Evolutionary conservation across 106 monocot genomes (phyloP).

Genomic region (Dendrobium officinale): DNA sequence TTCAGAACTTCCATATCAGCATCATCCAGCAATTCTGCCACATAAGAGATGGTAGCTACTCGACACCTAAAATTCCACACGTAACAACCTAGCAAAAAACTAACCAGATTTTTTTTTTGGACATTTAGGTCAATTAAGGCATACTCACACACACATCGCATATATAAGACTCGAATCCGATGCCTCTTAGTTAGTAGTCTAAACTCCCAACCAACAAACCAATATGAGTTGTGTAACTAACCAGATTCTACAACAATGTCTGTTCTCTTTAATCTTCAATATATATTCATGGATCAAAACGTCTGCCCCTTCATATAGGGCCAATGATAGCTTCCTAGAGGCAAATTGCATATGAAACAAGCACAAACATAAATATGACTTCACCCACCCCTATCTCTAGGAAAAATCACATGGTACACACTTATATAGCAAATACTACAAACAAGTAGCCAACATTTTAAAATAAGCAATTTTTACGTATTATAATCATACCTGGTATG

Average conservation of each 20-base stretch:
- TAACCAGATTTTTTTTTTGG: no score
- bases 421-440: neutral
- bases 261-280: neutral
- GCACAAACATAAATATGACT: neutral
- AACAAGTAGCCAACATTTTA: neutral
- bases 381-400: neutral
- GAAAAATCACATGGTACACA: neutral
- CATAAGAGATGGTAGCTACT: no score
- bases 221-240: no score
- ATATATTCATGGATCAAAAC: neutral
- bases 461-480: neutral
- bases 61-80: no score
- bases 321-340: neutral
- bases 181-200: no score
- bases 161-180: no score
- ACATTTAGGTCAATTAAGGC: no score
- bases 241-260: neutral
- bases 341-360: neutral
- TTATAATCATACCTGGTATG: conserved; percentile 71
- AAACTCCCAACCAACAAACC: no score
- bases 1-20: no score
- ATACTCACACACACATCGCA: no score
- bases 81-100: no score
- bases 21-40: no score
- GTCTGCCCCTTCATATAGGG: neutral